Conservation (phyloP, 108 stramenopile species). For the Stephanodiscus minutulus region DNA sequence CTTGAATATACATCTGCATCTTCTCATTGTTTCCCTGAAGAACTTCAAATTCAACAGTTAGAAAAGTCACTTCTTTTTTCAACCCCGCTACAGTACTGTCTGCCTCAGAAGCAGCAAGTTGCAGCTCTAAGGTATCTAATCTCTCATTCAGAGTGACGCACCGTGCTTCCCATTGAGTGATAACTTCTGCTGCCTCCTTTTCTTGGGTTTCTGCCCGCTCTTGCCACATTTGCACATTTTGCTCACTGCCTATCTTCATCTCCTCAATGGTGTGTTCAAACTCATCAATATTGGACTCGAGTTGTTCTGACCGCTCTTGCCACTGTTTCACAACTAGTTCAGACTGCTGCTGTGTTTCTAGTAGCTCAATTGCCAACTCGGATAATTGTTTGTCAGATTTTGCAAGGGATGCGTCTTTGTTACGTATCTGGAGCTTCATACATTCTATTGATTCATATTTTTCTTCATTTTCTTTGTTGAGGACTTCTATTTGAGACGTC, state of each 20-base stretch:
- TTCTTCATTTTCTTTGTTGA: slow-evolving; percentile 18
- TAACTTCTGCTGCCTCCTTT: slow-evolving; percentile 61
- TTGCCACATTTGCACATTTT: slow-evolving; percentile 11
- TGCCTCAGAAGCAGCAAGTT: slow-evolving; percentile 19
- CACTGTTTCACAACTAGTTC: slow-evolving; percentile 63
- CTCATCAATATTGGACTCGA: slow-evolving; percentile 41
- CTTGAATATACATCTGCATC: slow-evolving; percentile 2
- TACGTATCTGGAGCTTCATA: slow-evolving; percentile 19
- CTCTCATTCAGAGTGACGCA: slow-evolving; percentile 49
- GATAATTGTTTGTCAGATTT: slow-evolving; percentile 51
- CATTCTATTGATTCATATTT: neutral
- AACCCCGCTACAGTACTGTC: neutral
- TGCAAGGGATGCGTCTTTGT: slow-evolving; percentile 39
- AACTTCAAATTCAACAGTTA: slow-evolving; percentile 10
- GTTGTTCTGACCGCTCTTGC: slow-evolving; percentile 52
- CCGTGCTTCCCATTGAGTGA: slow-evolving; percentile 66
- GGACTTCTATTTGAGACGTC: slow-evolving; percentile 17
- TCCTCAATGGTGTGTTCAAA: slow-evolving; percentile 48
- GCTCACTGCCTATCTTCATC: neutral
- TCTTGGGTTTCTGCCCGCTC: slow-evolving; percentile 42
- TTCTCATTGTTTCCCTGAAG: neutral
- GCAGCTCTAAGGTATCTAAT: slow-evolving; percentile 33
- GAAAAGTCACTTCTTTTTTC: neutral
- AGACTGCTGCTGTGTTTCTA: slow-evolving; percentile 50
- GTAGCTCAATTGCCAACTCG: slow-evolving; percentile 42